Percentiles rank a stretch among this genome's conserved stretches.
Conservation (phyloP, 768 basidiomycete species). For the Tricholoma terreum region DNA sequence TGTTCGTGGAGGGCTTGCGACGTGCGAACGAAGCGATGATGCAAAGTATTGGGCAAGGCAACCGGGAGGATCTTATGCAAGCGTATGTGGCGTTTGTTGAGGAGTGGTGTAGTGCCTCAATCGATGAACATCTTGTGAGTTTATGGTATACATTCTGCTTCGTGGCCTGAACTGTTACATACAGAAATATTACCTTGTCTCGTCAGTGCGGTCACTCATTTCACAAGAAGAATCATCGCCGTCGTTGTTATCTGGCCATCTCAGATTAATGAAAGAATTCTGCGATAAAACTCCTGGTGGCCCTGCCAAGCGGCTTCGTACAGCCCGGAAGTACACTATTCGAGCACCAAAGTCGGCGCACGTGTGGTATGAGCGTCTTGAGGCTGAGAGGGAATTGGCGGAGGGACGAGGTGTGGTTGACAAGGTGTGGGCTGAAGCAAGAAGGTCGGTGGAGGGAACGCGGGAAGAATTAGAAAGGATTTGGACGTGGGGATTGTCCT, state of each 20-base stretch:
- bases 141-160: conserved; percentile 4
- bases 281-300: conserved; percentile 5
- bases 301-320: conserved; percentile 34
- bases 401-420: conserved; percentile 22
- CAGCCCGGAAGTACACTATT: conserved; percentile 46
- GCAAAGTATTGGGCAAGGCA: conserved; percentile 15
- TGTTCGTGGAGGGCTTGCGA: conserved; percentile 36
- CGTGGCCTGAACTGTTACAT: conserved; percentile 28
- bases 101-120: conserved; percentile 41
- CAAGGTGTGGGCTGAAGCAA: conserved; percentile 44
- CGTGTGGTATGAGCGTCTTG: conserved; percentile 55
- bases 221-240: conserved; percentile 21
- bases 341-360: conserved; percentile 32
- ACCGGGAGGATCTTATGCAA: conserved; percentile 26
- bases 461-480: conserved; percentile 35
- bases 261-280: conserved; percentile 24
- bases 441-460: conserved; percentile 29
- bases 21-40: conserved; percentile 39
- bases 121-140: conserved; percentile 49
- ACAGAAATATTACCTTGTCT: conserved; percentile 56
- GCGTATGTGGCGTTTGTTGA: conserved; percentile 54
- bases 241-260: conserved; percentile 30
- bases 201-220: conserved; percentile 38
- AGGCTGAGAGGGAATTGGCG: conserved; percentile 34
- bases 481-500: conserved; percentile 61